Conservation (phyloP, 768 basidiomycete species). For the Clavulina sp. region DNA sequence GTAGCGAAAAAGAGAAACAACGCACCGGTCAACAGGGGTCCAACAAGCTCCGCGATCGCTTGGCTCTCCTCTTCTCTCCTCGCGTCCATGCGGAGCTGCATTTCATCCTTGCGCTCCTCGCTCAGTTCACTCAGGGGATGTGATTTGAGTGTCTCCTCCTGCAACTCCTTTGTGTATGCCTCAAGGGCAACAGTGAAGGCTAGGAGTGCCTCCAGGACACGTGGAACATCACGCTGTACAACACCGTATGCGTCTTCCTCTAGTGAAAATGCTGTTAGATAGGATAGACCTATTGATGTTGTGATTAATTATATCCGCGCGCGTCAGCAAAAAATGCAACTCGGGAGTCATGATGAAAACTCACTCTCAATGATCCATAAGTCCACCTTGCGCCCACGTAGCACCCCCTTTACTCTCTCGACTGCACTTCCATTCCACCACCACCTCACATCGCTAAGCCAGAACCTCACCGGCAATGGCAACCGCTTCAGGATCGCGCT, state of each 20-base stretch:
- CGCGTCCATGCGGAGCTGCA: slow-evolving; percentile 13
- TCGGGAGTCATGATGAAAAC: slow-evolving; percentile 11
- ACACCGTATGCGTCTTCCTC: slow-evolving; percentile 67
- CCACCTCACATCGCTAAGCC: not conserved
- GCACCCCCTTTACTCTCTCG: not conserved
- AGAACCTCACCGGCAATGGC: not conserved
- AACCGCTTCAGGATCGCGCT: not conserved
- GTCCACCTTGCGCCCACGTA: slow-evolving; percentile 36
- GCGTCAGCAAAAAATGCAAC: not conserved
- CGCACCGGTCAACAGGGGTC: slow-evolving; percentile 42
- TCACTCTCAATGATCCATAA: slow-evolving; percentile 44
- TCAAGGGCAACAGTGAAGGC: slow-evolving; percentile 51
- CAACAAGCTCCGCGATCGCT: slow-evolving; percentile 36
- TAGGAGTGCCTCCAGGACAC: slow-evolving; percentile 58
- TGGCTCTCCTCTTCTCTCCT: slow-evolving; percentile 31
- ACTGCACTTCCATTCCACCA: not conserved
- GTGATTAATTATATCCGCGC: not conserved
- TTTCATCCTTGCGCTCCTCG: not conserved
- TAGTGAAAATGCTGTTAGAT: slow-evolving; percentile 52
- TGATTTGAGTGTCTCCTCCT: slow-evolving; percentile 13
- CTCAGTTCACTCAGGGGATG: slow-evolving; percentile 17
- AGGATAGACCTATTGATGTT: slow-evolving; percentile 36
- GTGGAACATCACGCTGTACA: slow-evolving; percentile 72
- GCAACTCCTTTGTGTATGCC: slow-evolving; percentile 39
- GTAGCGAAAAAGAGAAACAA: slow-evolving; percentile 12